Base-by-base conservation (phyloP, 805 yeast species). In the Candida insectorum region DNA sequence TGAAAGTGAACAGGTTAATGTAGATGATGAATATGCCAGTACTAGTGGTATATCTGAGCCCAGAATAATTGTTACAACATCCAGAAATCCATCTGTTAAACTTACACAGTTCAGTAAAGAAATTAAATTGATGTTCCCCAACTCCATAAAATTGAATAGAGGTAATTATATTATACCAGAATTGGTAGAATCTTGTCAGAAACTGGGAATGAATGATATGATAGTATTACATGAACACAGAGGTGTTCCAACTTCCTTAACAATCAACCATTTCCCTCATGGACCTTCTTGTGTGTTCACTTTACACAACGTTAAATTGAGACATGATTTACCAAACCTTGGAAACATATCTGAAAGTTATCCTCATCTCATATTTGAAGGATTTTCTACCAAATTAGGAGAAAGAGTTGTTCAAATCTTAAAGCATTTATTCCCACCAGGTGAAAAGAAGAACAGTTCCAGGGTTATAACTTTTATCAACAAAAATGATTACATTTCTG, bases 201-300 rank as follows among this genome's bases (percentile, higher is more conserved):
- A 81, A 33, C 79, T 91, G 0, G 85, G 84, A 12, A 78, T 91
- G 7, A 81, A 93, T 2, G 99, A 93, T 56, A 62, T 93, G 46
- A 68, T 93, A 16, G 73, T 93, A 3, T 62, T 93, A 15, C 97
- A 93, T 56, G 99, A 93, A 56, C 98, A 93, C 61, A 75, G 99
- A 62, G 99, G 99, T 75, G 91, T 86, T 0, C 99, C 99, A 33
- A 89, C 96, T 0, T 85, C 96, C 1, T 52, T 93, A 39, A 91
- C 97, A 1, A 65, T 93, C 17, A 81, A 93, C 21, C 99, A 93
- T 67, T 85, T 93, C 58, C 99, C 98, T 4, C 96, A 93, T 56
- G 99, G 99, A 0, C 99, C 98, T 13, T 85, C 97, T 2, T 94
- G 93, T 21, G 81, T 85, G 28, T 93, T 93, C 69, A 85, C 97